Evolutionary conservation across 352 stramenopile genomes (phyloP).

Genomic region (Phytophthora sp.): DNA sequence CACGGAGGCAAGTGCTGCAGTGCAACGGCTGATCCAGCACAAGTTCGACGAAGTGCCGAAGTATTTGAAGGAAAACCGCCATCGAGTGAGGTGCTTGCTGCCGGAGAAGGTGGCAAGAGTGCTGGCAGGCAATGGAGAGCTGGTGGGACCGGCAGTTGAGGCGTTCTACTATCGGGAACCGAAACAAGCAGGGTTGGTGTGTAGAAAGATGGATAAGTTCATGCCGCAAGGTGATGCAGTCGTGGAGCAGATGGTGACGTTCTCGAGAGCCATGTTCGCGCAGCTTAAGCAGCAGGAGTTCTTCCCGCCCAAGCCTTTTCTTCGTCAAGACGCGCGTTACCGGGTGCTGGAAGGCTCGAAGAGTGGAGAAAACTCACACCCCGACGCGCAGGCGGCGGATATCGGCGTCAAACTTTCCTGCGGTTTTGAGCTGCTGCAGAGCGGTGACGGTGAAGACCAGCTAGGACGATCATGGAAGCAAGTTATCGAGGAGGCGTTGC

Average conservation of each 20-base stretch:
- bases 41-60: constrained; percentile 47
- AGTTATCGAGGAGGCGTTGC: constrained; percentile 42
- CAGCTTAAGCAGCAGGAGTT: constrained; percentile 85
- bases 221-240: constrained; percentile 21
- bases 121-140: constrained; percentile 26
- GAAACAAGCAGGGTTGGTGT: constrained; percentile 50
- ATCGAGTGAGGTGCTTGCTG: constrained; percentile 57
- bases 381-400: constrained; percentile 46
- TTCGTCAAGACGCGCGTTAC: constrained; percentile 23
- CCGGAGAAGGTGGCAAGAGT: constrained; percentile 40
- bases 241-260: constrained; percentile 49
- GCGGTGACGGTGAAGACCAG: constrained; percentile 48
- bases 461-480: constrained; percentile 43
- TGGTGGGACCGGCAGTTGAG: constrained; percentile 59
- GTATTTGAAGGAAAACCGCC: constrained; percentile 57
- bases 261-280: constrained; percentile 85
- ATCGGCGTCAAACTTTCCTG: constrained; percentile 82
- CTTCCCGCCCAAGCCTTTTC: constrained; percentile 66
- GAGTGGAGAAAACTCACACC: constrained; percentile 13
- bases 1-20: constrained; percentile 37
- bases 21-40: constrained; percentile 47
- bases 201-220: constrained; percentile 64
- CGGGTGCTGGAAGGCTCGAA: constrained; percentile 10
- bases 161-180: constrained; percentile 82
- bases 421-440: constrained; percentile 77